Percentiles rank a stretch among this genome's conserved stretches.
phyloP scores from a whole-genome alignment of 108 stramenopile species.

The Pseudonitzschia delicatissima region DNA sequence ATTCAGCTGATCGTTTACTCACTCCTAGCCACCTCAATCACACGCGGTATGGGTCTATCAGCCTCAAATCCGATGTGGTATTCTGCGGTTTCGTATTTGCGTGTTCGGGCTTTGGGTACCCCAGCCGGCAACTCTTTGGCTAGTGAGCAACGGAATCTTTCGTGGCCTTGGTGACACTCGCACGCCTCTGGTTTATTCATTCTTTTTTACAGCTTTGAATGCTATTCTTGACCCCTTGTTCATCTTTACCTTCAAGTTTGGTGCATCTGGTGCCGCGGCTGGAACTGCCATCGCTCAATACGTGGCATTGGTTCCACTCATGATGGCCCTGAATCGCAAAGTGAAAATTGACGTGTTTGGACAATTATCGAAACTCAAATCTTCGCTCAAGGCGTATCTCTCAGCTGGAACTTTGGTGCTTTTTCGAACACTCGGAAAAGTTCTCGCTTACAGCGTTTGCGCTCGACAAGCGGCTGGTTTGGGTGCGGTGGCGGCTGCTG shows the following conservation, averaged over 20 bases:
- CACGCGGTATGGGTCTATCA: slow-evolving; percentile 73
- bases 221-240: slow-evolving; percentile 85
- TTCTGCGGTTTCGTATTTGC: slow-evolving; percentile 81
- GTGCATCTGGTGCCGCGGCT: slow-evolving; percentile 88
- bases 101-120: slow-evolving; percentile 78
- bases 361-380: slow-evolving; percentile 49
- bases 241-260: slow-evolving; percentile 78
- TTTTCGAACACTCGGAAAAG: slow-evolving; percentile 82
- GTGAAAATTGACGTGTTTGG: slow-evolving; percentile 68
- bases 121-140: slow-evolving; percentile 89
- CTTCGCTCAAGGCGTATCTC: slow-evolving; percentile 64
- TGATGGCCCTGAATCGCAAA: slow-evolving; percentile 62
- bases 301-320: slow-evolving; percentile 71
- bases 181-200: slow-evolving; percentile 82
- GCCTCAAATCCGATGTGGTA: slow-evolving; percentile 67
- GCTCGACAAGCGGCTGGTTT: slow-evolving; percentile 78
- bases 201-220: slow-evolving; percentile 79
- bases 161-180: slow-evolving; percentile 91
- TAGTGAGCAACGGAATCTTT: slow-evolving; percentile 91
- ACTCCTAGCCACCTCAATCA: slow-evolving; percentile 51
- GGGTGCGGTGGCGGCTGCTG: slow-evolving; percentile 83
- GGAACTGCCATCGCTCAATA: slow-evolving; percentile 90
- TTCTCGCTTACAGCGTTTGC: slow-evolving; percentile 85
- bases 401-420: slow-evolving; percentile 76
- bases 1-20: slow-evolving; percentile 79